Percentiles rank a stretch among this genome's conserved stretches.
Evolutionary conservation across 768 basidiomycete species (phyloP).

Genomic region (Tylopilus subfusipes): DNA sequence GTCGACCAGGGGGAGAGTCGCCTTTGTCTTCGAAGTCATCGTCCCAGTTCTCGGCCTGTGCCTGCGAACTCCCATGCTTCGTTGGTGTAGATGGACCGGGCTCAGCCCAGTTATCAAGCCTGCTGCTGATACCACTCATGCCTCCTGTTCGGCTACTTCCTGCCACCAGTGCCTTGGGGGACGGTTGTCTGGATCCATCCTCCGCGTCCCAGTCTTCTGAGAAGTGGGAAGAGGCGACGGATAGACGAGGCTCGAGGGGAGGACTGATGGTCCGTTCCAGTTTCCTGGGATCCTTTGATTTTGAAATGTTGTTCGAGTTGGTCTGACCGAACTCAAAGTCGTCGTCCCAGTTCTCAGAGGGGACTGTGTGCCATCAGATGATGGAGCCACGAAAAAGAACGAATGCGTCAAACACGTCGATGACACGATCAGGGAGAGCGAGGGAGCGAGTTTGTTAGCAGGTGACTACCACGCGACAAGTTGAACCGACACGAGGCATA

Average conservation of each 20-base stretch:
- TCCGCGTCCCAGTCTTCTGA: slow-evolving; percentile 46
- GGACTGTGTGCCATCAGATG: slow-evolving; percentile 25
- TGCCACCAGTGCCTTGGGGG: slow-evolving; percentile 1
- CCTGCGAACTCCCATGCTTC: slow-evolving; percentile 31
- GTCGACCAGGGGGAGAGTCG: slow-evolving; percentile 36
- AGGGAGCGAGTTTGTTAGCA: slow-evolving; percentile 4
- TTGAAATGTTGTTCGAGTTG: slow-evolving; percentile 13
- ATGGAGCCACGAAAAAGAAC: background rate
- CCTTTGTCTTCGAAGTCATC: slow-evolving; percentile 59
- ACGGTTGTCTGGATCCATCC: slow-evolving; percentile 2
- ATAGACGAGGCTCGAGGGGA: slow-evolving; percentile 29
- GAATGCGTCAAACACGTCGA: background rate
- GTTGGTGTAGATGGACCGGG: slow-evolving; percentile 51
- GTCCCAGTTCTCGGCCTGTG: slow-evolving; percentile 58
- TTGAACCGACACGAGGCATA: slow-evolving; percentile 15
- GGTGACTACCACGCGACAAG: slow-evolving; percentile 10
- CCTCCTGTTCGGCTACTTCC: slow-evolving; percentile 7
- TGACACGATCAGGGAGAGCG: background rate
- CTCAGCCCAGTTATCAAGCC: slow-evolving; percentile 44
- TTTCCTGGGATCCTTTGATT: slow-evolving; percentile 18
- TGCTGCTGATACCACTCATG: slow-evolving; percentile 11
- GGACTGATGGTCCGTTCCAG: background rate
- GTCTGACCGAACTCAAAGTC: slow-evolving; percentile 62
- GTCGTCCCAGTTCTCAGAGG: slow-evolving; percentile 78
- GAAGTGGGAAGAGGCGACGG: slow-evolving; percentile 35